Conservation (phyloP, 805 yeast genomes). For the Schizosaccharomyces cryophilus region DNA sequence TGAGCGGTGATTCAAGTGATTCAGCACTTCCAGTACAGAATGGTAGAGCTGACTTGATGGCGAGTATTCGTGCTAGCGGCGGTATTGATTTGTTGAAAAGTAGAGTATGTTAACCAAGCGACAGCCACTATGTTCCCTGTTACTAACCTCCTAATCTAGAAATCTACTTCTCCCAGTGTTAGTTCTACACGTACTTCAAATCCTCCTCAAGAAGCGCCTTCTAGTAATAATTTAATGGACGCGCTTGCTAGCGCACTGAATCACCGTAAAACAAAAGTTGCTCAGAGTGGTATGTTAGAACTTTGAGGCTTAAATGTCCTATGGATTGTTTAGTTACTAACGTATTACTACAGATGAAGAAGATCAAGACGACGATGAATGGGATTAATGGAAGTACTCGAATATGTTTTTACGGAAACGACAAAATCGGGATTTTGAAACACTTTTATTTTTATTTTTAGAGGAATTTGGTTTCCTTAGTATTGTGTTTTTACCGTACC, state of each 20-base stretch:
- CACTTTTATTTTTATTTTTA: too few species aligned
- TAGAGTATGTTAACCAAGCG: neutral
- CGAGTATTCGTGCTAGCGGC: slow-evolving; percentile 64
- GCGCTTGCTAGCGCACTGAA: slow-evolving; percentile 72
- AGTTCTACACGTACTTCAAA: slow-evolving; percentile 1
- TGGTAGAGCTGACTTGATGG: slow-evolving; percentile 58
- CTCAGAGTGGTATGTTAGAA: slow-evolving; percentile 21
- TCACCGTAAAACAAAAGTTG: slow-evolving; percentile 59
- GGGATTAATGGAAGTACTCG: slow-evolving; percentile 1
- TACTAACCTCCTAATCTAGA: neutral
- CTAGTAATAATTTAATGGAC: slow-evolving; percentile 50
- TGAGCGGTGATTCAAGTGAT: slow-evolving; percentile 5
- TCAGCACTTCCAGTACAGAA: slow-evolving; percentile 16
- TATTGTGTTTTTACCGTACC: neutral
- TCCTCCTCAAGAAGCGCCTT: slow-evolving; percentile 8
- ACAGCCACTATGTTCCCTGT: neutral
- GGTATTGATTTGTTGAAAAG: slow-evolving; percentile 46
- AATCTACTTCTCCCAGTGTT: neutral
- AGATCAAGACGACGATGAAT: slow-evolving; percentile 5
- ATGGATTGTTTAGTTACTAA: neutral
- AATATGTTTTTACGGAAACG: neutral
- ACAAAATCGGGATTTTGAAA: too few species aligned
- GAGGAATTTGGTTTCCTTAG: neutral
- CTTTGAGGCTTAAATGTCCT: neutral
- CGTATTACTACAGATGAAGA: slow-evolving; percentile 3